These are phyloP conservation scores for Punica granatum DNA, from an alignment of 345 rosid species.

Conservation along the genomic window DNA sequence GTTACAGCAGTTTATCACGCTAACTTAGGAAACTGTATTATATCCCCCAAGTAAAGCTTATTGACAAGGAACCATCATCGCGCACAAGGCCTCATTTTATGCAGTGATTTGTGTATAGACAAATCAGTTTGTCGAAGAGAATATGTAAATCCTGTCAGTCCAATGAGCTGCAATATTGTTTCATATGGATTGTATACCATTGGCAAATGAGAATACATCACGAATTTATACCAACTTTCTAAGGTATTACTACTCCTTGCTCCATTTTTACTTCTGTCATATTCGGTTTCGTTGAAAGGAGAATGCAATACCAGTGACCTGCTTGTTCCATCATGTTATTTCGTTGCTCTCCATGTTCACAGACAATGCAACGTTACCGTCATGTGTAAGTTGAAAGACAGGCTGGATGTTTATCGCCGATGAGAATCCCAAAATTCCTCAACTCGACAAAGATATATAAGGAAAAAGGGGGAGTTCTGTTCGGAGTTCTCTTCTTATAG, in stretches of 20 bases:
- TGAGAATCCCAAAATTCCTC: too few species aligned
- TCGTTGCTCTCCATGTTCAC: too few species aligned
- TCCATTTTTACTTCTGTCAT: too few species aligned
- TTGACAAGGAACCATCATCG: neutral
- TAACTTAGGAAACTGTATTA: constrained; percentile 14
- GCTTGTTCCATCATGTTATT: too few species aligned
- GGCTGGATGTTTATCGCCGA: too few species aligned
- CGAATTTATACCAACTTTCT: neutral
- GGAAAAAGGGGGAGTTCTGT: too few species aligned
- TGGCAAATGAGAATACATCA: neutral
- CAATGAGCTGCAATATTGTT: neutral
- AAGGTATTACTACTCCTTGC: neutral
- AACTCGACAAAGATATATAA: too few species aligned
- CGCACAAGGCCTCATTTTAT: neutral
- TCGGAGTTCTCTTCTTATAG: neutral
- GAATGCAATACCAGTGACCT: too few species aligned
- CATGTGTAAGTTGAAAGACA: too few species aligned
- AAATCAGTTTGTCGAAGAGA: neutral
- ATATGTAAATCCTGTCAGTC: neutral
- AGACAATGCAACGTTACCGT: too few species aligned
- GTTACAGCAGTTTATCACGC: constrained; percentile 47
- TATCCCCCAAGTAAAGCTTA: neutral
- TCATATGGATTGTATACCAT: neutral
- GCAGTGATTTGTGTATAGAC: neutral
- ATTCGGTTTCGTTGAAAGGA: too few species aligned